Conservation (phyloP, 164 flowering plant genomes). For the Pachysandra terminalis region DNA sequence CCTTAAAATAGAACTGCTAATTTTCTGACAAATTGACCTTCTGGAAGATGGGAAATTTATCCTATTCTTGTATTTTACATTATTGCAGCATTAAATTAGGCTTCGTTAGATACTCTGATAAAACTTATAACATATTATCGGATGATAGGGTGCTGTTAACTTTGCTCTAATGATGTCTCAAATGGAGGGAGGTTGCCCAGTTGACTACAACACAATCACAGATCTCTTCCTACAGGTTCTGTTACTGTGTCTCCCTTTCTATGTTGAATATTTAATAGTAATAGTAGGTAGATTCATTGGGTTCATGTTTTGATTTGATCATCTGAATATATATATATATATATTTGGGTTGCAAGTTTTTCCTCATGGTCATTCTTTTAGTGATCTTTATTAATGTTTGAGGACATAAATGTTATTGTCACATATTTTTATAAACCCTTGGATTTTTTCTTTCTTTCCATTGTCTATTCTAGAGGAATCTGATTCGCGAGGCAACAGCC, state of each 20-base stretch:
- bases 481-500: slow-evolving; percentile 89
- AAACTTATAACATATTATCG: slow-evolving; percentile 4
- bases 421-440: too few species aligned
- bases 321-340: neutral
- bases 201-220: slow-evolving; percentile 97
- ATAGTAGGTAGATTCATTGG: neutral
- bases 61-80: neutral
- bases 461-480: slow-evolving; percentile 50
- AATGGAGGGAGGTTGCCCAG: slow-evolving; percentile 99
- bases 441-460: neutral
- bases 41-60: neutral
- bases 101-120: too few species aligned
- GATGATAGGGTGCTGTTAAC: slow-evolving; percentile 91
- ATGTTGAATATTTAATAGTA: neutral
- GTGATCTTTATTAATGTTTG: too few species aligned
- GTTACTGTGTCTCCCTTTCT: neutral
- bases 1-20: neutral
- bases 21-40: neutral
- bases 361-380: neutral
- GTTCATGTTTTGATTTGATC: neutral
- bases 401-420: too few species aligned
- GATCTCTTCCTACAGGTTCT: slow-evolving; percentile 98
- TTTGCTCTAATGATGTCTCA: slow-evolving; percentile 99
- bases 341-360: neutral
- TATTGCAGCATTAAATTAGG: neutral